Conservation (phyloP, 176 grass and related monocot species). For the Raddia distichophylla region DNA sequence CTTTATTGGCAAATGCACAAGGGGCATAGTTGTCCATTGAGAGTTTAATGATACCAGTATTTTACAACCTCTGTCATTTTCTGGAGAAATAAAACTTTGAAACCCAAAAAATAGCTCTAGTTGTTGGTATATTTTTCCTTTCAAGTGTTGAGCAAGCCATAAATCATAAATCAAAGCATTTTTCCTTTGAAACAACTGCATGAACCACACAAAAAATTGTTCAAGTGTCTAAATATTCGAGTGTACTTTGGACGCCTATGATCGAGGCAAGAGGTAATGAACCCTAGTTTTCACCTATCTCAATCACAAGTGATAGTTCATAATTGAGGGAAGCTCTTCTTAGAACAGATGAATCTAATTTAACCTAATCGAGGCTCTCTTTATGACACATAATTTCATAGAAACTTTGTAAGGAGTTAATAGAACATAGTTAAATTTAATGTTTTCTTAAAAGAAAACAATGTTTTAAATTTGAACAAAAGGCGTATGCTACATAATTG, state of each 20-base stretch:
- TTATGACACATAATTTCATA: too few relatives aligned
- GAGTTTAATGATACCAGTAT: not conserved
- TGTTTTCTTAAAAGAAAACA: too few relatives aligned
- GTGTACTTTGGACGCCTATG: not conserved
- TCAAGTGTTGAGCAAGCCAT: not conserved
- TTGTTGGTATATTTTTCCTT: conserved; percentile 12
- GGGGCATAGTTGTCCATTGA: not conserved
- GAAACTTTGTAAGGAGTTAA: too few relatives aligned
- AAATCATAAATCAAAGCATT: not conserved
- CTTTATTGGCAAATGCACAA: not conserved
- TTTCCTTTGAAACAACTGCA: not conserved
- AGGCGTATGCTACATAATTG: too few relatives aligned
- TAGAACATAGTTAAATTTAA: too few relatives aligned
- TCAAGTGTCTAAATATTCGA: not conserved
- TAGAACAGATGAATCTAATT: too few relatives aligned
- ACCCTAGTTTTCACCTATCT: not conserved
- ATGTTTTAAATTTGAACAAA: too few relatives aligned
- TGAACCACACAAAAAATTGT: not conserved
- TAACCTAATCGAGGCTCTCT: too few relatives aligned
- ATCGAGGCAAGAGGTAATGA: not conserved
- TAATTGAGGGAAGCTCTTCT: not conserved
- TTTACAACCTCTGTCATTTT: not conserved
- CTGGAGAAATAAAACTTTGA: not conserved
- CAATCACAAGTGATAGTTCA: not conserved
- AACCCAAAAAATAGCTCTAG: not conserved